These are phyloP conservation scores for Zea luxurians DNA, from an alignment of 176 grass and related monocot genomes.

Conservation along the genomic window DNA sequence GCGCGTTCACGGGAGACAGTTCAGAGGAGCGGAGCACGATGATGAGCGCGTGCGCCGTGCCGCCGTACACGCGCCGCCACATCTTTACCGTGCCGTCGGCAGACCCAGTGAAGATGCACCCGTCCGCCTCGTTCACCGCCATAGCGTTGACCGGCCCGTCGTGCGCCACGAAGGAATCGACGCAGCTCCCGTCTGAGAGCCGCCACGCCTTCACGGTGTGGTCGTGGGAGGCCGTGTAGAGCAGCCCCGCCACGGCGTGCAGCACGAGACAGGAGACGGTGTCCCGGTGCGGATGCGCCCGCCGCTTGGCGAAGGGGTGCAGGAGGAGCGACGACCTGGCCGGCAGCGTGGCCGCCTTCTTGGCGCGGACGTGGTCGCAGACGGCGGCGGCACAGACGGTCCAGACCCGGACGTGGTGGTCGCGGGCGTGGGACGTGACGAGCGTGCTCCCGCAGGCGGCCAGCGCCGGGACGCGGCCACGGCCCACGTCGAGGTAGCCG, in stretches of 20 bases:
- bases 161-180: constrained; percentile 80
- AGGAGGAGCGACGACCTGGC: constrained; percentile 28
- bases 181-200: constrained; percentile 57
- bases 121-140: constrained; percentile 71
- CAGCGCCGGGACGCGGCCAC: constrained; percentile 45
- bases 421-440: constrained; percentile 64
- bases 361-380: constrained; percentile 57
- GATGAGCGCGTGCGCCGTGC: constrained; percentile 65
- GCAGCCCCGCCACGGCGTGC: constrained; percentile 59
- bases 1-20: constrained; percentile 73
- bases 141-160: constrained; percentile 66
- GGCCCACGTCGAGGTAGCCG: constrained; percentile 65
- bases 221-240: constrained; percentile 80
- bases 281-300: constrained; percentile 59
- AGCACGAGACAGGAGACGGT: constrained; percentile 64
- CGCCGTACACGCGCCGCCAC: constrained; percentile 75
- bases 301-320: constrained; percentile 34
- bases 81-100: constrained; percentile 82
- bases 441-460: constrained; percentile 66
- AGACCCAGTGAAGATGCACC: constrained; percentile 77
- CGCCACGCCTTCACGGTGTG: constrained; percentile 78
- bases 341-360: constrained; percentile 70
- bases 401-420: constrained; percentile 72
- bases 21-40: constrained; percentile 58
- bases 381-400: constrained; percentile 50